Evolutionary conservation across 768 basidiomycete species (phyloP), one percentile per base, ranked within the genome.

Genomic region (Amanita molliuscula): DNA sequence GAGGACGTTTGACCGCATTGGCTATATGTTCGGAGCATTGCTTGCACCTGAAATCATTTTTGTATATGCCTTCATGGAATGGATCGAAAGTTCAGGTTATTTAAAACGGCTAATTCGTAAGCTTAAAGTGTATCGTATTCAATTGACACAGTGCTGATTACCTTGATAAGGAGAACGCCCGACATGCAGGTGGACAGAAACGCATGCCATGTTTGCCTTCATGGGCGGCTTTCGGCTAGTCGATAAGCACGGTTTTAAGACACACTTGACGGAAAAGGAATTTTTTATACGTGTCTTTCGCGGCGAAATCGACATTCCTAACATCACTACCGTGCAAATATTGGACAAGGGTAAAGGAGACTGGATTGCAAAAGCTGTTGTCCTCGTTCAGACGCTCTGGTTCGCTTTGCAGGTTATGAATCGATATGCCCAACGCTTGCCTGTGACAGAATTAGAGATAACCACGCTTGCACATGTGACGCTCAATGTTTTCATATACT

Each of bases 401-500:
- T 68, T 67, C 44, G 44, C 62, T 6, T n/a, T 60, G 2, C 66
- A 67, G 40, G 57, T 55, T 45, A 45, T 65, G 4, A 56, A 58
- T 8, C 62, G 66, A 2, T 18, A n/a, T 9, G 28, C 37, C 7
- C 25, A 58, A 35, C 52, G 54, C 41, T 58, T 67, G 7, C 41
- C 49, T 1, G 50, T 69, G 13, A 62, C 64, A 0, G 59, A 62
- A 44, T 51, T 69, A 2, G 67, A 69, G 53, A 33, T 68, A 8
- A 57, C 56, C 15, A 67, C 66, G 4, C 41, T 66, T 0, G 65
- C 57, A 3, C 63, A 57, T 49, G 55, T 61, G 1, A 26, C 55
- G 6, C 50, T 66, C 25, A 66, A 62, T 42, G 31, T 56, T 13
- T 36, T 59, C 36, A 62, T 56, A 31, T 68, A 69, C 45, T 45